Evolutionary conservation across 257 asterid species (phyloP).

Genomic region (Eucommia ulmoides): DNA sequence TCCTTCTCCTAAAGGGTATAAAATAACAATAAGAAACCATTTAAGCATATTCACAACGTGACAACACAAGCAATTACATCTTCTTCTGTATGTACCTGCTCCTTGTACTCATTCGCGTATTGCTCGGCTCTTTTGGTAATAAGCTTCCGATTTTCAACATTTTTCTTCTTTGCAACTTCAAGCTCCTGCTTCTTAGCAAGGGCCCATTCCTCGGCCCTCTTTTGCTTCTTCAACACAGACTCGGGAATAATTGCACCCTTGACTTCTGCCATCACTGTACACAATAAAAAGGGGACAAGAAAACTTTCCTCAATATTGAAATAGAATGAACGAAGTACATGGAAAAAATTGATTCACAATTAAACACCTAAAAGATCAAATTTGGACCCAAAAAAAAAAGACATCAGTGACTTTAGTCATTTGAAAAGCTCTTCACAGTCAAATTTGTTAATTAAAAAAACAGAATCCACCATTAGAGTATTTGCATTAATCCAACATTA

Average conservation of each 20-base stretch:
- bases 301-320: no score
- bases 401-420: no score
- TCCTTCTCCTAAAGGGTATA: conserved; percentile 30
- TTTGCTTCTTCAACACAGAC: conserved; percentile 45
- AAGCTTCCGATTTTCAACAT: conserved; percentile 25
- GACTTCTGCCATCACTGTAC: conserved; percentile 22
- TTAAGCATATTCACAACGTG: not conserved
- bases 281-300: not conserved
- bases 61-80: not conserved
- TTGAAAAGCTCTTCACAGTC: no score
- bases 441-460: no score
- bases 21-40: not conserved
- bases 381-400: no score
- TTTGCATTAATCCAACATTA: no score
- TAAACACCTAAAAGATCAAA: no score
- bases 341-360: no score
- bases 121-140: conserved; percentile 33
- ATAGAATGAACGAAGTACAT: no score
- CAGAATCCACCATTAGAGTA: no score
- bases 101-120: conserved; percentile 31
- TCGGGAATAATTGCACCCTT: conserved; percentile 30
- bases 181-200: conserved; percentile 25
- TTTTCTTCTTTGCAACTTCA: conserved; percentile 32
- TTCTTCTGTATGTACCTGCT: conserved; percentile 20
- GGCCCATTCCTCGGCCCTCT: conserved; percentile 49